These are phyloP conservation scores for Venturia nashicola DNA, from an alignment of 2,329 filamentous ascomycete species.

Conservation along the genomic window DNA sequence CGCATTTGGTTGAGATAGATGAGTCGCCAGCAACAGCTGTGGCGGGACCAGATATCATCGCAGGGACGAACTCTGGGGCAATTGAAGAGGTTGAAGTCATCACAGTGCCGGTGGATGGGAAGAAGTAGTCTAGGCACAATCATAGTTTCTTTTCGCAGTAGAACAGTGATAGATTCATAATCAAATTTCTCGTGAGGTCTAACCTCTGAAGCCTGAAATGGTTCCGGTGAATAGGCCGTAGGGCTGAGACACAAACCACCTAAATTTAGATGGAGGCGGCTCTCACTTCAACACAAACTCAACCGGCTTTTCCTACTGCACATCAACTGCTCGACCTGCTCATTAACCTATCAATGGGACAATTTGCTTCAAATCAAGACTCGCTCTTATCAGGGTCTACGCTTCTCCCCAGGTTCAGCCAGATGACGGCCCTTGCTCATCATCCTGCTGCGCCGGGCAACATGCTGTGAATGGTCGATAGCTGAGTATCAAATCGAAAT, in stretches of 20 bases:
- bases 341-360: background rate
- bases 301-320: no score
- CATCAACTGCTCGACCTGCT: no score
- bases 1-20: background rate
- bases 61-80: background rate
- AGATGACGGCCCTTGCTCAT: no score
- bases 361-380: background rate
- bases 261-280: background rate
- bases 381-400: background rate
- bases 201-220: no score
- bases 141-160: no score
- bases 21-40: background rate
- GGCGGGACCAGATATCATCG: background rate
- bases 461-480: background rate
- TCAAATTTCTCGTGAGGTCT: no score
- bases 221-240: no score
- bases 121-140: background rate
- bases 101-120: background rate
- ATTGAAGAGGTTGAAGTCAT: background rate
- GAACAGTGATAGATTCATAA: no score
- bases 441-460: background rate
- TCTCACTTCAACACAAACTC: background rate
- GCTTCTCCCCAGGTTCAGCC: no score
- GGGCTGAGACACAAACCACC: no score
- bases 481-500: background rate